A percentile compares a stretch with the other conserved stretches of the same genome.
Evolutionary conservation across 2,329 filamentous ascomycete genomes (phyloP).

Genomic region (Alternaria viburni): DNA sequence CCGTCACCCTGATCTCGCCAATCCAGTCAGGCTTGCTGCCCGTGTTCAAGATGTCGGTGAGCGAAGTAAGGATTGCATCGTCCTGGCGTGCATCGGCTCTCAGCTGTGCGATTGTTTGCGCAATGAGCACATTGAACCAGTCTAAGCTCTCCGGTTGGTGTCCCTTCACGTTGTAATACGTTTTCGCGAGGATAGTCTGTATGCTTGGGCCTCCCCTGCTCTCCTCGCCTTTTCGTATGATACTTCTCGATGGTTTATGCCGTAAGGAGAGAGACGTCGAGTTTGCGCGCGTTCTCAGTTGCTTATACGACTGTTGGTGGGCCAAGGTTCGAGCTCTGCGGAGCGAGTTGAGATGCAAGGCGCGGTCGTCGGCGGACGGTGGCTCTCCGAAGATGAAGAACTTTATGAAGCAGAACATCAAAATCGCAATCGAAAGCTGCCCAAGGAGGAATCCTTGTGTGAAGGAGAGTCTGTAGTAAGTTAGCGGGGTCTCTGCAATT

Average conservation of each 20-base stretch:
- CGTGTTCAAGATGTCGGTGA: slow-evolving; percentile 89
- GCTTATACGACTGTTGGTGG: slow-evolving; percentile 57
- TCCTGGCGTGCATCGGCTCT: slow-evolving; percentile 90
- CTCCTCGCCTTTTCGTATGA: slow-evolving; percentile 54
- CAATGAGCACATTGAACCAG: slow-evolving; percentile 98
- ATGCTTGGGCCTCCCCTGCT: slow-evolving; percentile 74
- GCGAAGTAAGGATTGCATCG: slow-evolving; percentile 82
- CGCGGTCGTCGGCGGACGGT: slow-evolving; percentile 80
- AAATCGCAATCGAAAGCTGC: slow-evolving; percentile 87
- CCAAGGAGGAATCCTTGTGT: slow-evolving; percentile 92
- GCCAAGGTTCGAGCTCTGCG: slow-evolving; percentile 75
- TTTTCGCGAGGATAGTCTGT: slow-evolving; percentile 93
- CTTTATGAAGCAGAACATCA: slow-evolving; percentile 95
- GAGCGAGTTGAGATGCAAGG: slow-evolving; percentile 75
- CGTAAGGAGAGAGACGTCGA: slow-evolving; percentile 39
- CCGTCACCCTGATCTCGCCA: slow-evolving; percentile 91
- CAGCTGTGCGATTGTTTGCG: slow-evolving; percentile 95
- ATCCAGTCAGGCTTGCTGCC: slow-evolving; percentile 85
- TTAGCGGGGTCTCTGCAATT: slow-evolving; percentile 27
- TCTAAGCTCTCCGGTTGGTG: slow-evolving; percentile 97
- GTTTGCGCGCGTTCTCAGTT: slow-evolving; percentile 42
- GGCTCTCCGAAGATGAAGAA: slow-evolving; percentile 99
- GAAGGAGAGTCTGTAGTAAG: slow-evolving; percentile 73
- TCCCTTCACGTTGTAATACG: slow-evolving; percentile 94
- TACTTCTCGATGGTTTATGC: slow-evolving; percentile 47